Evolutionary conservation across 1,284 basidiomycete genomes (phyloP), one percentile per base, ranked within the genome.

Genomic region (Hypsizygus ulmarius): DNA sequence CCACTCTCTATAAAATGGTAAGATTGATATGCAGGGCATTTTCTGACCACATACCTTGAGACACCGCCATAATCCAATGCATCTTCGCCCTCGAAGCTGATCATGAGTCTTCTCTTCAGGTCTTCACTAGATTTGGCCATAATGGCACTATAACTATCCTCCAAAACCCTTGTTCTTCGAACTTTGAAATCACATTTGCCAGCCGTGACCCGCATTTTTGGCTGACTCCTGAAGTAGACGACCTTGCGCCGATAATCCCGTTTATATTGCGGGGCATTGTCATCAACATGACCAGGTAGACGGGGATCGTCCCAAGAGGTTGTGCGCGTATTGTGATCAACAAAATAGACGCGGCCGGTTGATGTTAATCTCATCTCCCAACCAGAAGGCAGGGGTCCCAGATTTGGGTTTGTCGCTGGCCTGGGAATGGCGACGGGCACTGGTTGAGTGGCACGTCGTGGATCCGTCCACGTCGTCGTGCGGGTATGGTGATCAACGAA

Each of bases 231-330:
- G 84, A 99, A 99, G 77, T 99, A 99, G 60, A 99, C 93, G 51
- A 99, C 84, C 75, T 99, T 99, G 60, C 96, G 75, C 58, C 96
- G 78, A 76, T 99, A 99, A 77, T 99, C 97, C 53, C 97, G 90
- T 78, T 99, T 99, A 78, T 98, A 99, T 73, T 99, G 95, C 34
- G 97, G 97, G 14, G 97, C 96, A 67, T 92, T 97, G 62, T 93
- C 87, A 64, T 96, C 93, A 33, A 95, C 77, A 54, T 77, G 71
- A 6, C 84, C 85, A 1, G 93, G 93, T 64, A 95, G 69, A 45
- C 93, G 82, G 5, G 90, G 94, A 66, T 97, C 94, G 69, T 97
- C 94, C 94, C 94, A 97, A 1, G 93, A 90, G 25, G 94, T 97
- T 29, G 93, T 97, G 70, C 90, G 87, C 41, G 90, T 95, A 72